A percentile compares a stretch with the other conserved stretches of the same genome.
Evolutionary conservation across 164 flowering plant genomes (phyloP).

Genomic region (Vitis rotundifolia): DNA sequence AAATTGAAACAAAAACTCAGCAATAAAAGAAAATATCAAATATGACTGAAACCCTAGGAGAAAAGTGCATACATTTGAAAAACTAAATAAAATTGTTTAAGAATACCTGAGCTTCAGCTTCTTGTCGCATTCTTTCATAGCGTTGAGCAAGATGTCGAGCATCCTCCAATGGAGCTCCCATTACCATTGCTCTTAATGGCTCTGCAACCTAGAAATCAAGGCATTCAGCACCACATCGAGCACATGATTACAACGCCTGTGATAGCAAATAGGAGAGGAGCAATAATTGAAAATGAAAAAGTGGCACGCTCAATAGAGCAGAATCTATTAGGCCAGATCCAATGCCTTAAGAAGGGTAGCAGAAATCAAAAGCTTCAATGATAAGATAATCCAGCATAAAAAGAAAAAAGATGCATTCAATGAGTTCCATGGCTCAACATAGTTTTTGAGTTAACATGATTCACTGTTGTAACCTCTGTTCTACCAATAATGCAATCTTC

Average conservation of each 20-base stretch:
- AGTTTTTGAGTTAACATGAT: too few species aligned
- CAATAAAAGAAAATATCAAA: neutral
- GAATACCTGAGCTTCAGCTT: slow-evolving; percentile 74
- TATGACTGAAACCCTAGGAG: neutral
- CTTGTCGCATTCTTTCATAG: slow-evolving; percentile 74
- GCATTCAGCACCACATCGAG: slow-evolving; percentile 4
- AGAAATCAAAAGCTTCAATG: neutral
- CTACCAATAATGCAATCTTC: too few species aligned
- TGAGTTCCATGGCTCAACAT: too few species aligned
- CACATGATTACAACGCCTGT: neutral
- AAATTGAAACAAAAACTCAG: neutral
- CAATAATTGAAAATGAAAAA: neutral
- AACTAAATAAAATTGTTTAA: neutral
- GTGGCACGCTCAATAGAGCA: neutral
- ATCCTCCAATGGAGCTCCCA: slow-evolving; percentile 81
- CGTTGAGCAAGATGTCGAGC: slow-evolving; percentile 82
- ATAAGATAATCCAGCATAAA: too few species aligned
- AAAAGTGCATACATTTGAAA: neutral
- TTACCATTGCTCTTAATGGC: slow-evolving; percentile 69
- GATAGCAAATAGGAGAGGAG: neutral
- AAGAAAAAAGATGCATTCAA: too few species aligned
- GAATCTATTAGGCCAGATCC: neutral
- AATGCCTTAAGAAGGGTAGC: neutral
- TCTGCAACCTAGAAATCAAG: slow-evolving; percentile 55
- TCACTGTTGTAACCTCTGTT: too few species aligned